Evolutionary conservation across 345 rosid species (phyloP), one percentile per base, ranked within the genome.

Genomic region (Cardamine chenopodiifolia): DNA sequence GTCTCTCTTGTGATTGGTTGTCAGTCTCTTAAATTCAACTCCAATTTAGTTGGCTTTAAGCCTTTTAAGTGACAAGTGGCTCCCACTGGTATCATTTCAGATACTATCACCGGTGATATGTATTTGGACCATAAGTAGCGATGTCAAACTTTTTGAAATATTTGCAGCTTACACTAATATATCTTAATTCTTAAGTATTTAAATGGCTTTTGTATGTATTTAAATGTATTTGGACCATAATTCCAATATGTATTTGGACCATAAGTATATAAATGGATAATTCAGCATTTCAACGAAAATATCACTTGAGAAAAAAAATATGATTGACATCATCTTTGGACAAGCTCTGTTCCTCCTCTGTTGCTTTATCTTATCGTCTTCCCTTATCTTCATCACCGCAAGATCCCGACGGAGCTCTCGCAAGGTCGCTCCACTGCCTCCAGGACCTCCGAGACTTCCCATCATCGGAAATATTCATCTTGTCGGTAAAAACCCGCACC

Each of bases 391-490:
- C 66, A 6, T 61, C 45, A 44, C 60, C 18, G 6, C 19, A 62
- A 63, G 60, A 63, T 62, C 50, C n/a, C 14, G 20, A 23, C 7
- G 61, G 65, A 70, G 4, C 19, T 44, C 68, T 57, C 48, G 15
- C 13, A 2, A 25, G 25, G 48, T 55, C 1, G 58, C 37, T 8
- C 25, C 17, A 13, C 18, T 31, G 0, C 72, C 80, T 19, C 80
- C 73, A 1, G 81, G 87, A 19, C 85, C 87, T 23, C 44, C 17
- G 5, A 58, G 80, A 0, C 48, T 83, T 4, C 86, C 83, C 11
- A 56, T 81, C 52, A 62, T 84, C 15, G 86, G 88, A 28, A 85
- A 81, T 74, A 81, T 86, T 71, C 73, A 81, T 7, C 54, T 49
- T 5, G 68, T 84, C 22, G 84, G 88, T 2, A 19, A 64, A 50